phyloP scores from a whole-genome alignment of 805 yeast genomes.

The Saturnispora hagleri region DNA sequence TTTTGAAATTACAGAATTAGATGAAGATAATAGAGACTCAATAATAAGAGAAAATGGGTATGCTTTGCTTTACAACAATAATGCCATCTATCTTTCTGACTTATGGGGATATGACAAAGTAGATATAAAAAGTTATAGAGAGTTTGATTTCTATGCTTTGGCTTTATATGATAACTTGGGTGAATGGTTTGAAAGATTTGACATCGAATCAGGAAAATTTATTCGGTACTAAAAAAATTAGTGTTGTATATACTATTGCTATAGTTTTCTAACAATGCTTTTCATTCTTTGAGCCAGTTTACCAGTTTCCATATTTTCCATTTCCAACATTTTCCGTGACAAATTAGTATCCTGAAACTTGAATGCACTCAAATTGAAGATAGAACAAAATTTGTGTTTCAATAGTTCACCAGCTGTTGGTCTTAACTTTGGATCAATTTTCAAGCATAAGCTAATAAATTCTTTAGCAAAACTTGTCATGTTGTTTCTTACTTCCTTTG shows the following conservation, averaged over 20 bases:
- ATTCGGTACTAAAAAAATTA: background rate
- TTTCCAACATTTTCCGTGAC: conserved; percentile 21
- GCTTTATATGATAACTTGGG: conserved; percentile 1
- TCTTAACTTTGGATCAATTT: conserved; percentile 66
- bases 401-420: conserved; percentile 75
- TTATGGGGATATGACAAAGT: background rate
- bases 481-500: conserved; percentile 66
- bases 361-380: conserved; percentile 16
- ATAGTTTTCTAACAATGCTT: conserved; percentile 12
- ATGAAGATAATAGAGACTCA: background rate
- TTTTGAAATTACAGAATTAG: background rate
- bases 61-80: background rate
- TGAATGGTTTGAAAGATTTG: conserved; percentile 2
- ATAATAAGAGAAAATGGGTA: background rate
- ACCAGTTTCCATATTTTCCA: conserved; percentile 16
- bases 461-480: conserved; percentile 58
- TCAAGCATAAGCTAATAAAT: conserved; percentile 71
- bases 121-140: background rate
- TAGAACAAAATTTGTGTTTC: conserved; percentile 34
- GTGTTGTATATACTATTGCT: background rate
- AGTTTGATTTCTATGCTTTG: background rate
- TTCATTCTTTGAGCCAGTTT: conserved; percentile 10
- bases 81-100: background rate
- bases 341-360: conserved; percentile 25
- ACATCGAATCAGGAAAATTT: background rate